phyloP scores from a whole-genome alignment of 106 monocot genomes.

The Dendrobium catenatum region DNA sequence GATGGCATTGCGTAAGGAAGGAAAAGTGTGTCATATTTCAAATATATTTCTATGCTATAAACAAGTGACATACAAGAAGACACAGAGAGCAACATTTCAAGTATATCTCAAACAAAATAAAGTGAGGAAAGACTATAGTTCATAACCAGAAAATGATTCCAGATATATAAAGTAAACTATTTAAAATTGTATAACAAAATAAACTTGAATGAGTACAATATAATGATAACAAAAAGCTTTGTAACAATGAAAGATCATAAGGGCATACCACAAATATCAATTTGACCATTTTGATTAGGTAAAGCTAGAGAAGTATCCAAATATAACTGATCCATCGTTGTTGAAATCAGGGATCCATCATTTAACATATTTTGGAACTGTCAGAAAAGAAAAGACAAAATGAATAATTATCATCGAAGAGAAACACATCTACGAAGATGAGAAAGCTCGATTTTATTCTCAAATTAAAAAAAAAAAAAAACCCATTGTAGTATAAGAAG shows the following conservation, averaged over 20 bases:
- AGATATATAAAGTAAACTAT: neutral
- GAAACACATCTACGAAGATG: no score
- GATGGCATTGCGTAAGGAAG: neutral
- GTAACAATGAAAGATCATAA: neutral
- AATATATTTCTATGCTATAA: neutral
- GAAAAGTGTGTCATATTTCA: neutral
- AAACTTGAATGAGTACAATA: neutral
- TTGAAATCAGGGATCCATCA: neutral
- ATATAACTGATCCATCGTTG: neutral
- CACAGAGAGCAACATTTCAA: neutral
- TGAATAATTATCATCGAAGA: no score
- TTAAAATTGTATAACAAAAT: neutral
- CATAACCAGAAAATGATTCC: neutral
- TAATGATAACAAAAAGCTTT: neutral
- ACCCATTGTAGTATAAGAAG: no score
- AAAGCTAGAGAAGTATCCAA: neutral
- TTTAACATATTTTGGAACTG: neutral
- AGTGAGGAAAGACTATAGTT: neutral
- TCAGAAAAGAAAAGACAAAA: no score
- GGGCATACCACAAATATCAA: neutral
- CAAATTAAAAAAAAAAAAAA: no score
- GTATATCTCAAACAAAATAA: neutral
- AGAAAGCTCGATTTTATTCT: no score
- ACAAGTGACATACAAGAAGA: neutral
- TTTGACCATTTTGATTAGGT: neutral